These are phyloP conservation scores for Takakia lepidozioides DNA, from an alignment of 225 moss, liverwort and hornwort genomes.

Conservation along the genomic window DNA sequence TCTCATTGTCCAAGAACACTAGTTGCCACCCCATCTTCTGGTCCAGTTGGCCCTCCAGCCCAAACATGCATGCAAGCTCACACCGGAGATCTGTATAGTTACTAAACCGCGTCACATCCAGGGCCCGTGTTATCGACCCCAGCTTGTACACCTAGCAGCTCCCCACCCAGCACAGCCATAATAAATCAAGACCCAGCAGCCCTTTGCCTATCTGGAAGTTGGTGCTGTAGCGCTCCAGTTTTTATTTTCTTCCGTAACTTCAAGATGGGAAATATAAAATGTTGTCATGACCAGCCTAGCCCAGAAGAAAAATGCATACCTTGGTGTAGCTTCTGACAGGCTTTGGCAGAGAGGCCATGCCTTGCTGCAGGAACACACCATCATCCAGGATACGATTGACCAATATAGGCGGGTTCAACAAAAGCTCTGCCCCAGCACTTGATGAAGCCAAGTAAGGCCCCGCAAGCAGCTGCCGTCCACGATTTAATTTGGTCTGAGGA, in stretches of 20 bases:
- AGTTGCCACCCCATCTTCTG: constrained; percentile 43
- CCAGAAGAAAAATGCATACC: constrained; percentile 7
- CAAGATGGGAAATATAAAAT: no score
- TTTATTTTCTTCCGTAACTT: no score
- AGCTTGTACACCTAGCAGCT: constrained; percentile 50
- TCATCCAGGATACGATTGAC: no score
- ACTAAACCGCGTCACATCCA: constrained; percentile 41
- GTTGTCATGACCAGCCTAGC: no score
- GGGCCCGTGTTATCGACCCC: constrained; percentile 34
- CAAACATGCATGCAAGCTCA: no score
- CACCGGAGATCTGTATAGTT: constrained; percentile 36
- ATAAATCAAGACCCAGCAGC: background rate
- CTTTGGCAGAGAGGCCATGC: constrained; percentile 11
- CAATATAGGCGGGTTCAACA: no score
- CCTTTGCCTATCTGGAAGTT: background rate
- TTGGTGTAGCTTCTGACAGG: constrained; percentile 36
- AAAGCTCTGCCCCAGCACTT: constrained; percentile 23
- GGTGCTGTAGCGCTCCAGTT: no score
- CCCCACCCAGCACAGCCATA: background rate
- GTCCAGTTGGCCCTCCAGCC: constrained; percentile 42
- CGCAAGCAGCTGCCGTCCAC: constrained; percentile 13
- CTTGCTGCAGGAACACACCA: constrained; percentile 1
- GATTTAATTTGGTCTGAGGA: constrained; percentile 15
- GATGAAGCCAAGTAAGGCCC: constrained; percentile 10
- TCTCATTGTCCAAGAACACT: constrained; percentile 40